These are phyloP conservation scores for Crucihimalaya himalaica DNA, from an alignment of 345 rosid species.

Conservation along the genomic window DNA sequence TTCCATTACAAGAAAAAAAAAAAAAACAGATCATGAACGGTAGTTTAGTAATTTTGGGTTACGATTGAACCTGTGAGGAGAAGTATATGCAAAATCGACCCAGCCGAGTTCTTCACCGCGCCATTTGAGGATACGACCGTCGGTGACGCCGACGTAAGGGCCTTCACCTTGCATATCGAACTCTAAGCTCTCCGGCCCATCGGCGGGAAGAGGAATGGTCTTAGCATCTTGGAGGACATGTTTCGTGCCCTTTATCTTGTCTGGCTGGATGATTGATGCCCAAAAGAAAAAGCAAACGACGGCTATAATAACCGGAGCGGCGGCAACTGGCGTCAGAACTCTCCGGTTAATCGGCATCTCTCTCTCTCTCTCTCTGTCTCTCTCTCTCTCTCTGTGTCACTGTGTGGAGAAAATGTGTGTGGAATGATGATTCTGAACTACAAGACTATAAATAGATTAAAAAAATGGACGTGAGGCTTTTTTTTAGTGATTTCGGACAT, in stretches of 20 bases:
- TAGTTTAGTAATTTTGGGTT: neutral
- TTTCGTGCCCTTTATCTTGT: conserved; percentile 3
- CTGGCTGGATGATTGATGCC: conserved; percentile 31
- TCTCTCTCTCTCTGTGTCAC: neutral
- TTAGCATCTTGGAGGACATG: conserved; percentile 22
- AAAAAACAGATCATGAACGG: neutral
- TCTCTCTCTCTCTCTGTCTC: neutral
- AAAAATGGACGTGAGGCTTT: neutral
- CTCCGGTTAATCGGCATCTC: conserved; percentile 23
- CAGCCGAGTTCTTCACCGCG: conserved; percentile 46
- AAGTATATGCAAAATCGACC: conserved; percentile 62
- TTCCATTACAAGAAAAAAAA: neutral
- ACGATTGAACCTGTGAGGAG: conserved; percentile 47
- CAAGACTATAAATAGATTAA: neutral
- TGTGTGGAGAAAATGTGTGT: neutral
- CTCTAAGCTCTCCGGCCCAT: conserved; percentile 42
- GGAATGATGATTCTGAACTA: conserved; percentile 1
- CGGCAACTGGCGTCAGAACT: neutral
- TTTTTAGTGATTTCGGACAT: neutral
- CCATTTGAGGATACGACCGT: conserved; percentile 61
- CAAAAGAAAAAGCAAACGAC: conserved; percentile 19
- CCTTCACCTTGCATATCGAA: conserved; percentile 38
- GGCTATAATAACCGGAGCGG: conserved; percentile 29
- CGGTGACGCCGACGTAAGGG: conserved; percentile 66
- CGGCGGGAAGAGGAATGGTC: conserved; percentile 30